Evolutionary conservation across 768 basidiomycete genomes (phyloP), one percentile per base, ranked within the genome.

Genomic region (Suillus plorans): DNA sequence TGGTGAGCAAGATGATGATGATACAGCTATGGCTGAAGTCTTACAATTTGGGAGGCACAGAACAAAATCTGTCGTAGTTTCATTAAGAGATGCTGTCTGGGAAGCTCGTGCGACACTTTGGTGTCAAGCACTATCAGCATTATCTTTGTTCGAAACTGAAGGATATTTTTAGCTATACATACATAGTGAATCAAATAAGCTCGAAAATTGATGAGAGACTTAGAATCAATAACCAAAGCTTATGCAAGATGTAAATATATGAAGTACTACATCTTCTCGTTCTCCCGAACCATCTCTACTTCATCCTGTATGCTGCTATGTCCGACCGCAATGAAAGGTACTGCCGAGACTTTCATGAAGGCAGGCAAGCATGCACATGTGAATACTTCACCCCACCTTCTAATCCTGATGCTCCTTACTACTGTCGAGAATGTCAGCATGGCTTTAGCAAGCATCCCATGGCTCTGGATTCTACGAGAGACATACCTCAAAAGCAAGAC

Each of bases 101-200:
- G 62, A 57, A 3, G 66, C 62, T 7, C 59, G 56, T 1, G 65
- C 69, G 39, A 66, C 61, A 61, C 44, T 66, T 25, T 71, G 69
- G 70, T 67, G 56, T 34, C 61, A 64, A 16, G 70, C 63, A 2
- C 47, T 70, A 10, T 49, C 31, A 47, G 55, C 66, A 36, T 37
- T 68, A 20, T 63, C 55, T 64, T 57, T 59, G 13, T 64, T 64
- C 1, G n/a, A 64, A 31, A 44, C 36, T 2, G 53, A 37, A 34
- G n/a, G 41, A 18, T 64, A 50, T n/a, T 50, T 50, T 5, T 50
- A 50, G 49, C 7, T 50, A 50, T 4, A 25, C 4, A 5, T 22
- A 25, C 6, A 13, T 25, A 22, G 1, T 49, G 5, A 49, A 49
- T n/a, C 7, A 4, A 49, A 50, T 50, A 50, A 13, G 49, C 49